Conservation (phyloP, 495 filamentous ascomycete genomes). For the Lepidopterella palustris region DNA sequence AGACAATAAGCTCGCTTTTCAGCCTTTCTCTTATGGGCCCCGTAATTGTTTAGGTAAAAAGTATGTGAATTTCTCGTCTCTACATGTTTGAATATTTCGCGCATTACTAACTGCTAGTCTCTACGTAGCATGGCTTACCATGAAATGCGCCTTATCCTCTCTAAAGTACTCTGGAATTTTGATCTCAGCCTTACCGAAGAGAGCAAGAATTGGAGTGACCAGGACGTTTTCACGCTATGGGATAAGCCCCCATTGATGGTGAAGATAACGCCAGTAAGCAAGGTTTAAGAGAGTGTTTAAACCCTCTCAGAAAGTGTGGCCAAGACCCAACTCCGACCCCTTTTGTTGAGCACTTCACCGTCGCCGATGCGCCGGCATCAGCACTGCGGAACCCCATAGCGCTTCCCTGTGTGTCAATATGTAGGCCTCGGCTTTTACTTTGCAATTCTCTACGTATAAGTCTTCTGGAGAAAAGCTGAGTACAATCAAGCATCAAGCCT, state of each 20-base stretch:
- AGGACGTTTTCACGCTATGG: slow-evolving; percentile 30
- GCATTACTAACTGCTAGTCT: not conserved
- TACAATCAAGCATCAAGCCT: too few relatives aligned
- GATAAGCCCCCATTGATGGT: slow-evolving; percentile 13
- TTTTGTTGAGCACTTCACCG: too few relatives aligned
- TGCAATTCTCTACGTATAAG: too few relatives aligned
- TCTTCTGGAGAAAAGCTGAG: too few relatives aligned
- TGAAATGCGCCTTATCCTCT: slow-evolving; percentile 45
- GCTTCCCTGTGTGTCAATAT: too few relatives aligned
- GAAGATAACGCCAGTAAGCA: slow-evolving; percentile 1
- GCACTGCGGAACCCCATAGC: too few relatives aligned
- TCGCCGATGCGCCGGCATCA: too few relatives aligned
- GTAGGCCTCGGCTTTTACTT: too few relatives aligned
- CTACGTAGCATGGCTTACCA: slow-evolving; percentile 39
- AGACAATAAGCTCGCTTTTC: slow-evolving; percentile 10
- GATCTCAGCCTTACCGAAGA: slow-evolving; percentile 38
- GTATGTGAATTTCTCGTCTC: not conserved
- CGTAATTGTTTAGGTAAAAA: slow-evolving; percentile 25
- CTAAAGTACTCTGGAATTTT: slow-evolving; percentile 47
- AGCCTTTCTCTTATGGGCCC: slow-evolving; percentile 23
- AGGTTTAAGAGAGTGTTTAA: too few relatives aligned
- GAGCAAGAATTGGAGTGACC: slow-evolving; percentile 34
- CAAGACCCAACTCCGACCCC: too few relatives aligned
- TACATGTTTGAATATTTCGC: not conserved
- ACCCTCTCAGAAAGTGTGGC: too few relatives aligned